Conservation (phyloP, 331 rosid species). For the Stylosanthes scabra region DNA sequence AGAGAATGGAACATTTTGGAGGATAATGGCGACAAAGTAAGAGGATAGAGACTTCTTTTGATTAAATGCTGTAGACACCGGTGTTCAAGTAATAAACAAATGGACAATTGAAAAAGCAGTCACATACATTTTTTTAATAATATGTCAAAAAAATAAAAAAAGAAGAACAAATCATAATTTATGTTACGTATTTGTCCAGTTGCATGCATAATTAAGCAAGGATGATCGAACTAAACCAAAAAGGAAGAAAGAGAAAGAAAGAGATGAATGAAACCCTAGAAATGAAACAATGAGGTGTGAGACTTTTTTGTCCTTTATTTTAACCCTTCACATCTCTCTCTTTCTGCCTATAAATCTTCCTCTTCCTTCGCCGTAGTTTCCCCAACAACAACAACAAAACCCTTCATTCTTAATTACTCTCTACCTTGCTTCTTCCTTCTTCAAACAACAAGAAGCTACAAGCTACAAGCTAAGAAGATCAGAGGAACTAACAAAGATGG, state of each 20-base stretch:
- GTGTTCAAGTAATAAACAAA: constrained; percentile 57
- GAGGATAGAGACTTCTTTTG: constrained; percentile 70
- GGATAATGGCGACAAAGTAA: constrained; percentile 74
- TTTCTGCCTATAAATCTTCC: constrained; percentile 72
- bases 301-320: constrained; percentile 72
- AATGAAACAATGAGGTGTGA: constrained; percentile 45
- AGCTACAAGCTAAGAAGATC: too few species aligned
- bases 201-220: constrained; percentile 60
- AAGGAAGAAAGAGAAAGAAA: constrained; percentile 54
- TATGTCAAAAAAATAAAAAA: neutral
- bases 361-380: constrained; percentile 56
- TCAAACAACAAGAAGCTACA: neutral
- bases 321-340: constrained; percentile 59
- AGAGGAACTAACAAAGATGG: constrained; percentile 61
- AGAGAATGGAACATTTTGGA: constrained; percentile 62
- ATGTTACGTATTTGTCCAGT: constrained; percentile 59
- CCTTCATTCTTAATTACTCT: neutral
- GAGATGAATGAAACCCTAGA: constrained; percentile 59
- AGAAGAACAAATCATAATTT: constrained; percentile 39
- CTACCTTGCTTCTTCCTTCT: neutral
- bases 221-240: constrained; percentile 78
- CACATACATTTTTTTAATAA: constrained; percentile 24
- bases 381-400: constrained; percentile 59
- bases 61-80: constrained; percentile 41
- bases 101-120: constrained; percentile 49